phyloP scores from a whole-genome alignment of 495 filamentous ascomycete genomes.

The Aspergillus hancockii region DNA sequence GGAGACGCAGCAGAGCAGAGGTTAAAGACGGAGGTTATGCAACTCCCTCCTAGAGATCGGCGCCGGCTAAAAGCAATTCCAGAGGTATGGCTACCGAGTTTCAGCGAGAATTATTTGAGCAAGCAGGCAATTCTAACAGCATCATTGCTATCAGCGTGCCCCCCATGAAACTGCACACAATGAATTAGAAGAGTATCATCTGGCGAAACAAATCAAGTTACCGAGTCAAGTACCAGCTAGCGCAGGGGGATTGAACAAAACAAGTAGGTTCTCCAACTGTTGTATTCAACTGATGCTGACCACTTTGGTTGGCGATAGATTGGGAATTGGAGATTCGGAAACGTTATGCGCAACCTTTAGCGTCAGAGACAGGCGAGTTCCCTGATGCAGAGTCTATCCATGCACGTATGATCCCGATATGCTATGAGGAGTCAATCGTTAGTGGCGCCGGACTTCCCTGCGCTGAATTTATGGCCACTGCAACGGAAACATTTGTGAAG shows the following conservation, averaged over 20 bases:
- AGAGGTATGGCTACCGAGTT: constrained; percentile 43
- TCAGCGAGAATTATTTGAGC: not conserved
- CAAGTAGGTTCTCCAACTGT: constrained; percentile 61
- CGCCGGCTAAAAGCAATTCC: constrained; percentile 80
- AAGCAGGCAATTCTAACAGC: constrained; percentile 10
- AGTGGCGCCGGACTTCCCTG: constrained; percentile 70
- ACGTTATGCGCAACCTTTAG: constrained; percentile 83
- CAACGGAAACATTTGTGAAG: constrained; percentile 90
- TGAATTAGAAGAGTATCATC: constrained; percentile 67
- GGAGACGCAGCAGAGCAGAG: constrained; percentile 90
- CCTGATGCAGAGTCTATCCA: constrained; percentile 78
- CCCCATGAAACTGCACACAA: constrained; percentile 62
- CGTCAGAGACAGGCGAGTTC: constrained; percentile 89
- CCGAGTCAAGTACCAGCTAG: constrained; percentile 77
- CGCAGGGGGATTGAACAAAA: constrained; percentile 80
- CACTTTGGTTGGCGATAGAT: constrained; percentile 46
- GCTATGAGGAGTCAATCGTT: constrained; percentile 87
- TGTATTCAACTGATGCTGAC: constrained; percentile 23
- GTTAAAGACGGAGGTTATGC: constrained; percentile 93
- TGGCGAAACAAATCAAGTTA: constrained; percentile 64
- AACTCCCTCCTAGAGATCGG: constrained; percentile 80
- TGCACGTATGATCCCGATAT: constrained; percentile 87
- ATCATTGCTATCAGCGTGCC: constrained; percentile 54
- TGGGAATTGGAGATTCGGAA: constrained; percentile 92
- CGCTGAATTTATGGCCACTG: constrained; percentile 84